A percentile compares a stretch with the other conserved stretches of the same genome.
These are phyloP conservation scores for Hippophae rhamnoides DNA, from an alignment of 306 rosid genomes.

Conservation along the genomic window DNA sequence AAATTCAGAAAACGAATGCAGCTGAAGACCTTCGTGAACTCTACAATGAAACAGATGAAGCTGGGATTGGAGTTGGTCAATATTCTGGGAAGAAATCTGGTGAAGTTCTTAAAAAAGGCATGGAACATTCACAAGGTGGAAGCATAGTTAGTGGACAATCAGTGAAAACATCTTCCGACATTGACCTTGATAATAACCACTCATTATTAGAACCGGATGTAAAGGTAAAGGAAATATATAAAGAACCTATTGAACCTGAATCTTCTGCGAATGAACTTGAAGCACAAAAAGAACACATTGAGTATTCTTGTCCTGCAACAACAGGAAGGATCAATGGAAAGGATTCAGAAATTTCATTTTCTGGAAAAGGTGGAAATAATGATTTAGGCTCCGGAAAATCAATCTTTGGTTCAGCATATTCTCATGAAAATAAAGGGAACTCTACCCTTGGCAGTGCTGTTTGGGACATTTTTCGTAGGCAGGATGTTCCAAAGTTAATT, in stretches of 20 bases:
- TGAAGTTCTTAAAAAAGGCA: too few species aligned
- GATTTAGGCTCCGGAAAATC: slow-evolving; percentile 23
- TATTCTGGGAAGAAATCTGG: too few species aligned
- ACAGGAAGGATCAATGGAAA: slow-evolving; percentile 9
- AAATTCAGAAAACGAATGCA: slow-evolving; percentile 25
- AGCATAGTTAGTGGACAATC: too few species aligned
- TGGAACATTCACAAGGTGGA: too few species aligned
- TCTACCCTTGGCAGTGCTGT: slow-evolving; percentile 48
- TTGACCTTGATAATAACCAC: too few species aligned
- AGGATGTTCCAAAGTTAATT: slow-evolving; percentile 56
- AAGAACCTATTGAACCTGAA: not conserved
- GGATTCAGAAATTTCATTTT: slow-evolving; percentile 11
- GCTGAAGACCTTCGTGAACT: slow-evolving; percentile 36
- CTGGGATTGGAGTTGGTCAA: not conserved
- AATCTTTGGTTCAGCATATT: slow-evolving; percentile 17
- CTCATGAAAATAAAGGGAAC: slow-evolving; percentile 22
- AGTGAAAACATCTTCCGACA: too few species aligned
- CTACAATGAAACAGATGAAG: slow-evolving; percentile 18
- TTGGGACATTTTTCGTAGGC: slow-evolving; percentile 69
- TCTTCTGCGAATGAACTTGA: slow-evolving; percentile 3
- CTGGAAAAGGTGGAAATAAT: slow-evolving; percentile 15
- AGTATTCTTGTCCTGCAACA: slow-evolving; percentile 16
- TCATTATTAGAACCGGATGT: too few species aligned
- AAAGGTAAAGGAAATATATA: too few species aligned
- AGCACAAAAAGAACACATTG: slow-evolving; percentile 24